Conservation (phyloP, 169 alveolate genomes). For the Besnoitia besnoiti region DNA sequence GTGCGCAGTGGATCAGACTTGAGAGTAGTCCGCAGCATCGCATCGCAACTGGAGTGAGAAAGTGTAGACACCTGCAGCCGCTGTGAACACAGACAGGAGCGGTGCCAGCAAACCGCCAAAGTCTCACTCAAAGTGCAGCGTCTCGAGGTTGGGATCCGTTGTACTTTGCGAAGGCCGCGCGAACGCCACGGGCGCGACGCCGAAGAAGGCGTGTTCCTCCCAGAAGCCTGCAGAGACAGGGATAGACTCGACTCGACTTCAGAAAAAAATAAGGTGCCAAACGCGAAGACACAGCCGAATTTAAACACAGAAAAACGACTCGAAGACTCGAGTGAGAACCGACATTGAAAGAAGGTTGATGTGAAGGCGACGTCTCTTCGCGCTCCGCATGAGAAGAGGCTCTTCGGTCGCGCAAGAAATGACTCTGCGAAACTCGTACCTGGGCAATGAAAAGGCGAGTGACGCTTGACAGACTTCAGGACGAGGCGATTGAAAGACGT, state of each 20-base stretch:
- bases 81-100: too few relatives aligned
- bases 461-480: background rate
- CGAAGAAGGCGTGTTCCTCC: background rate
- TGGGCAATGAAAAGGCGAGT: background rate
- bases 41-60: too few relatives aligned
- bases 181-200: constrained; percentile 24
- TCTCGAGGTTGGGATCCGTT: background rate
- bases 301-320: too few relatives aligned
- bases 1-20: too few relatives aligned
- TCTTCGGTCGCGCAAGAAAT: background rate
- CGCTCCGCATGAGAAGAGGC: background rate
- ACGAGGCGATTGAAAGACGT: constrained; percentile 15
- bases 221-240: background rate
- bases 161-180: background rate
- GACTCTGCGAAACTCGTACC: background rate
- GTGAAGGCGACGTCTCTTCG: background rate
- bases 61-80: too few relatives aligned
- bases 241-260: background rate
- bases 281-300: background rate
- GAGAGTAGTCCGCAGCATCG: too few relatives aligned
- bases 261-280: background rate
- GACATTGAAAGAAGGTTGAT: too few relatives aligned
- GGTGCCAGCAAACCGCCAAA: too few relatives aligned
- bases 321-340: too few relatives aligned
- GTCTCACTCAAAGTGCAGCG: background rate